Evolutionary conservation across 1,284 basidiomycete species (phyloP).

Genomic region (Cutaneotrichosporon spelunceum): DNA sequence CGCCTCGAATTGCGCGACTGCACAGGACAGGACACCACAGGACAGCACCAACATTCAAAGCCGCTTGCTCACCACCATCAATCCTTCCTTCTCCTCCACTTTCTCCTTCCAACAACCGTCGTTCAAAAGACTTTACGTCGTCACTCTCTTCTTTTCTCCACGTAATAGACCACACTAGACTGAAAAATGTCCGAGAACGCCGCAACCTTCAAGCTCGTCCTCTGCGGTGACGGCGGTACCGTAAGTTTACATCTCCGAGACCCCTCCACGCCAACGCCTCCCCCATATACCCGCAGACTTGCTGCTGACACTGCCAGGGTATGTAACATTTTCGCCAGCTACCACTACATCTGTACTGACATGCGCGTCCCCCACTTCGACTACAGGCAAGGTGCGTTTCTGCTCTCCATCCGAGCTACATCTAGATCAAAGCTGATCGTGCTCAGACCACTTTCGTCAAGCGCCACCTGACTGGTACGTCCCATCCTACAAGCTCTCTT

Average conservation of each 20-base stretch:
- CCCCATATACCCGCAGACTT: neutral
- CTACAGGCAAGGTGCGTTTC: constrained; percentile 31
- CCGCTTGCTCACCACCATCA: constrained; percentile 11
- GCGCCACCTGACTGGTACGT: constrained; percentile 89
- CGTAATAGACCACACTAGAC: constrained; percentile 9
- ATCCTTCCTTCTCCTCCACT: constrained; percentile 2
- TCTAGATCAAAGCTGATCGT: constrained; percentile 19
- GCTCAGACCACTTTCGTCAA: constrained; percentile 91
- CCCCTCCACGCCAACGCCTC: constrained; percentile 1
- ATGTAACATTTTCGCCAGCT: constrained; percentile 12
- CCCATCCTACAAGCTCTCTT: constrained; percentile 3
- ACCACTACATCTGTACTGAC: constrained; percentile 12
- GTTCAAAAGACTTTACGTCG: neutral
- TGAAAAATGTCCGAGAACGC: constrained; percentile 42
- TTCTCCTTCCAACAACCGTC: constrained; percentile 1
- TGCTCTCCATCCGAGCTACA: constrained; percentile 1
- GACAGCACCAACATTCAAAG: constrained; percentile 5
- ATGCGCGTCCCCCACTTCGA: constrained; percentile 1
- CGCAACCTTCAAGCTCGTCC: constrained; percentile 97
- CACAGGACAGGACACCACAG: neutral
- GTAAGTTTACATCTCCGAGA: constrained; percentile 56
- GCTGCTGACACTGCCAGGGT: constrained; percentile 24
- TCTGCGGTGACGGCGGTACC: constrained; percentile 95
- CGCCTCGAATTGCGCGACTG: neutral
- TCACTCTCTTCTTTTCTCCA: neutral